phyloP scores from a whole-genome alignment of 2,329 filamentous ascomycete species.

The Akanthomyces muscarius region DNA sequence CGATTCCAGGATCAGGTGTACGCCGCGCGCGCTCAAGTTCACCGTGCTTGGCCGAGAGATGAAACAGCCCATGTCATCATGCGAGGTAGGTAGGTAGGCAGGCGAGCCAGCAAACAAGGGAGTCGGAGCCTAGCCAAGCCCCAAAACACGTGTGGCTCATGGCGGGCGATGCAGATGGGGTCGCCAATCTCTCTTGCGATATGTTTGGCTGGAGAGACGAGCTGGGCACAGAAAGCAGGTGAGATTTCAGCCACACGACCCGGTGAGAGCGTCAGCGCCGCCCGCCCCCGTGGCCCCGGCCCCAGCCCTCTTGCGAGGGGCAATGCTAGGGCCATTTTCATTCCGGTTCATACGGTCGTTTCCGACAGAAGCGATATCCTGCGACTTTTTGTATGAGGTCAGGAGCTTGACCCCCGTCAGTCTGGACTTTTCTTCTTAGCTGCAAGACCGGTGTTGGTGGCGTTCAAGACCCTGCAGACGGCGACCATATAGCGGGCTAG shows the following conservation, averaged over 20 bases:
- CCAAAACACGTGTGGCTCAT: background rate
- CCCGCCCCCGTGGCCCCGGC: background rate
- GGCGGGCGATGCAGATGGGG: background rate
- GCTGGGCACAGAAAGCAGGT: background rate
- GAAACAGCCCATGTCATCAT: constrained; percentile 5
- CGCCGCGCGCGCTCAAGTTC: background rate
- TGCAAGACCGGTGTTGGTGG: background rate
- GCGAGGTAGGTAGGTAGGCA: background rate
- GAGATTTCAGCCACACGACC: background rate
- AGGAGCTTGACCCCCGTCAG: background rate
- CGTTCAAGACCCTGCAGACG: background rate
- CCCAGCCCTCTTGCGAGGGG: background rate
- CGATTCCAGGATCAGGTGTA: background rate
- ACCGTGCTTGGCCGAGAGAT: constrained; percentile 7
- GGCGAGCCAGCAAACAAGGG: background rate
- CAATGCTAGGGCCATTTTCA: background rate
- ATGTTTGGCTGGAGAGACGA: background rate
- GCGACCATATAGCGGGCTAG: background rate
- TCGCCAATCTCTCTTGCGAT: background rate
- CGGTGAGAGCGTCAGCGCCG: constrained; percentile 6
- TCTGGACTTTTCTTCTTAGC: background rate
- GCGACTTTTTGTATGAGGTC: background rate
- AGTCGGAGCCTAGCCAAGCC: background rate
- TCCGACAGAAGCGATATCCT: background rate
- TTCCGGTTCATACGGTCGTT: background rate